A percentile compares a stretch with the other conserved stretches of the same genome.
These are phyloP conservation scores for Corynascus novoguineensis DNA, from an alignment of 495 filamentous ascomycete genomes.

Conservation along the genomic window DNA sequence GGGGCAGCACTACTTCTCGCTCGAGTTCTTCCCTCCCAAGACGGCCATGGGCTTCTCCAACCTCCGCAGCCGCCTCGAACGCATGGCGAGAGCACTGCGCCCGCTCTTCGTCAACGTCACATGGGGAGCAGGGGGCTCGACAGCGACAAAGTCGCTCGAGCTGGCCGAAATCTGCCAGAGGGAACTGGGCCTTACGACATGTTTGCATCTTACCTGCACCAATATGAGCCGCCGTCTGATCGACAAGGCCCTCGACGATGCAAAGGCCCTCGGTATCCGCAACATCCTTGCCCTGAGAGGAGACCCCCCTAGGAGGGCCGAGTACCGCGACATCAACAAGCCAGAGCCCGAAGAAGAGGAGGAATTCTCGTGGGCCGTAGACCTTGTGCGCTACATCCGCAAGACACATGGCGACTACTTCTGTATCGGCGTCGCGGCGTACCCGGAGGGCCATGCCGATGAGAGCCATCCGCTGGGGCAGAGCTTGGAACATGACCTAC, in stretches of 20 bases:
- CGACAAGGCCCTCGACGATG: conserved; percentile 84
- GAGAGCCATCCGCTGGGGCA: conserved; percentile 75
- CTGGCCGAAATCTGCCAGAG: conserved; percentile 93
- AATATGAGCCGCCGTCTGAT: conserved; percentile 88
- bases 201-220: conserved; percentile 92
- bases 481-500: conserved; percentile 71
- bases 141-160: conserved; percentile 82
- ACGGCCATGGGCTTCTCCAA: conserved; percentile 92
- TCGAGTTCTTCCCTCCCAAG: conserved; percentile 99
- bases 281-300: conserved; percentile 93
- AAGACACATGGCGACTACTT: conserved; percentile 88
- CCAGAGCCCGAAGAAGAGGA: conserved; percentile 51
- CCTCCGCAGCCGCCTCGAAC: conserved; percentile 83
- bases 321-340: conserved; percentile 63
- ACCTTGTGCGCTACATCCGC: conserved; percentile 85
- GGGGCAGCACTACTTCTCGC: conserved; percentile 80
- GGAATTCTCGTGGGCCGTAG: conserved; percentile 84
- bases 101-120: conserved; percentile 96
- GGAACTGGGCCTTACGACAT: conserved; percentile 87
- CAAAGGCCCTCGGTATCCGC: conserved; percentile 85
- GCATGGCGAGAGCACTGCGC: conserved; percentile 85
- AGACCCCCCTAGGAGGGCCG: conserved; percentile 85
- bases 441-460: conserved; percentile 95
- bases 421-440: conserved; percentile 90
- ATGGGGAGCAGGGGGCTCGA: conserved; percentile 95